Conservation (phyloP, 2,329 filamentous ascomycete genomes). For the Akanthomyces uredinophilus region DNA sequence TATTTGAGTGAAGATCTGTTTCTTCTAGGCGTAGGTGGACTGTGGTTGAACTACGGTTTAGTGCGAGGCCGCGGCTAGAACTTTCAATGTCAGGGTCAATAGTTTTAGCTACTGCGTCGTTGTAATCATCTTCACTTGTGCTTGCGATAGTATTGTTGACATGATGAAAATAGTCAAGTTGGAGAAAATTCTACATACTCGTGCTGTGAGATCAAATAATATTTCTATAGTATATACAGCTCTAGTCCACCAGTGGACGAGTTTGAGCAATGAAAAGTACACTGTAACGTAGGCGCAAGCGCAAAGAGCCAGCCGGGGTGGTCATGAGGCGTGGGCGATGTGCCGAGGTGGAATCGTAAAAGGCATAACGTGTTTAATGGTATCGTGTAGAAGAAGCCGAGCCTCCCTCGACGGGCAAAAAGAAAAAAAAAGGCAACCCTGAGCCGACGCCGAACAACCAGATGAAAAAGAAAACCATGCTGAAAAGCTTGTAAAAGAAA, state of each 20-base stretch:
- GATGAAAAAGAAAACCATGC: background rate
- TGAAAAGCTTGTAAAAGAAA: background rate
- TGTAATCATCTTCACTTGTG: too few species aligned
- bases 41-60: too few species aligned
- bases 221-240: conserved; percentile 4
- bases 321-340: background rate
- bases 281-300: background rate
- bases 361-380: conserved; percentile 1
- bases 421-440: background rate
- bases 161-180: too few species aligned
- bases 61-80: too few species aligned
- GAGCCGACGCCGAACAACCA: background rate
- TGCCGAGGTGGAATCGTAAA: conserved; percentile 1
- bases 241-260: conserved; percentile 10
- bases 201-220: too few species aligned
- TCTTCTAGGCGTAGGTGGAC: too few species aligned
- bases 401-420: background rate
- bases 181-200: too few species aligned
- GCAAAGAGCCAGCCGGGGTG: background rate
- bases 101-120: too few species aligned
- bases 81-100: too few species aligned
- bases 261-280: background rate
- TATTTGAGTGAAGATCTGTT: too few species aligned
- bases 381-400: conserved; percentile 1
- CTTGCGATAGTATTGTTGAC: too few species aligned